phyloP scores from a whole-genome alignment of 352 stramenopile genomes.

The Phytopythium chamaehyphon region DNA sequence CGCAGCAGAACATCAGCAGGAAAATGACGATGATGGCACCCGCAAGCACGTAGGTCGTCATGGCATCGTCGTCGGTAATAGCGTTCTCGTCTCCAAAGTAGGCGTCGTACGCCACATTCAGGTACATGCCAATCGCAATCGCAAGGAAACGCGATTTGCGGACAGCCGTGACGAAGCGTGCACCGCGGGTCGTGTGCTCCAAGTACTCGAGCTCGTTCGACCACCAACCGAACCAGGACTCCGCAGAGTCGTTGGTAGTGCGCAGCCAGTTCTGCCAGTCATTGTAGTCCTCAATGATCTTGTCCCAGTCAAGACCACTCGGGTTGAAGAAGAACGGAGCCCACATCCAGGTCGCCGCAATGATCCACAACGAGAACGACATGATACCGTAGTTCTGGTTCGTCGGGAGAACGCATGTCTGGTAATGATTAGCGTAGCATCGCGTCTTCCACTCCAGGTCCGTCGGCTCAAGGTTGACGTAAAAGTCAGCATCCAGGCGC shows the following conservation, averaged over 20 bases:
- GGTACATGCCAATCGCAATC: slow-evolving; percentile 69
- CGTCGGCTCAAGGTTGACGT: slow-evolving; percentile 68
- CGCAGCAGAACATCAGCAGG: slow-evolving; percentile 70
- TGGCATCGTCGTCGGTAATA: slow-evolving; percentile 46
- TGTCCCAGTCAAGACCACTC: slow-evolving; percentile 97
- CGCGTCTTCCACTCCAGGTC: slow-evolving; percentile 73
- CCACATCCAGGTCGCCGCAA: slow-evolving; percentile 88
- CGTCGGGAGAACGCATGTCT: slow-evolving; percentile 90
- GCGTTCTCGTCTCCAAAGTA: slow-evolving; percentile 70
- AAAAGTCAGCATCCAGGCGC: slow-evolving; percentile 63
- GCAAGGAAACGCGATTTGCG: slow-evolving; percentile 80
- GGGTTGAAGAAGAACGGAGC: slow-evolving; percentile 94
- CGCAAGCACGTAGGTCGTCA: slow-evolving; percentile 61
- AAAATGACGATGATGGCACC: slow-evolving; percentile 68
- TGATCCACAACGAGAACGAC: slow-evolving; percentile 96
- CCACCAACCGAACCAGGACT: slow-evolving; percentile 89
- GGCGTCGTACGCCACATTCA: slow-evolving; percentile 77
- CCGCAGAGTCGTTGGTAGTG: slow-evolving; percentile 80
- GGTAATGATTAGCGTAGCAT: slow-evolving; percentile 81
- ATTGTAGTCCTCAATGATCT: slow-evolving; percentile 93
- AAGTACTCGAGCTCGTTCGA: slow-evolving; percentile 78
- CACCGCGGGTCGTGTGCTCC: slow-evolving; percentile 65
- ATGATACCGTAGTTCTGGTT: slow-evolving; percentile 97
- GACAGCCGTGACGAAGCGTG: slow-evolving; percentile 63
- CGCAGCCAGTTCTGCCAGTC: slow-evolving; percentile 94